A percentile compares a stretch with the other conserved stretches of the same genome.
These are phyloP conservation scores for Letharia columbiana DNA, from an alignment of 495 filamentous ascomycete species.

Conservation along the genomic window DNA sequence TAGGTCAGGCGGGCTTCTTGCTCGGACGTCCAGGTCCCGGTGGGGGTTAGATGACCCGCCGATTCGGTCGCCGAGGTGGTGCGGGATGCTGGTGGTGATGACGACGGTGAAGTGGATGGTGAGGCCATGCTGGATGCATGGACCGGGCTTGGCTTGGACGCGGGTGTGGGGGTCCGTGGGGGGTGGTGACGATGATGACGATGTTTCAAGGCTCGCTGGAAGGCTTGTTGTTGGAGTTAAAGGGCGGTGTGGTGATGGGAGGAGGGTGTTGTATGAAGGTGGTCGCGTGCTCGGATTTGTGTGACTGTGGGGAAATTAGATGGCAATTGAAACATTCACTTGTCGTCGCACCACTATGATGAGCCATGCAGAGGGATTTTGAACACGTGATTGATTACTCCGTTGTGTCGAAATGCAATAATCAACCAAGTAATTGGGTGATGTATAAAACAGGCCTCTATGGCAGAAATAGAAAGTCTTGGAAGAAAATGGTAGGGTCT, in stretches of 20 bases:
- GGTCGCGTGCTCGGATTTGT: conserved; percentile 8
- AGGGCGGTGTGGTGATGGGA: not conserved
- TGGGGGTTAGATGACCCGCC: conserved; percentile 1
- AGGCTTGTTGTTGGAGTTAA: not conserved
- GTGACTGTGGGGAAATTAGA: not conserved
- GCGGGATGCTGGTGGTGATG: not conserved
- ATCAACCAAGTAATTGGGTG: not conserved
- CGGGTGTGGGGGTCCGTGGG: not conserved
- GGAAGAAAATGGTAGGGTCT: not conserved
- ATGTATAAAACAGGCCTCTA: not conserved
- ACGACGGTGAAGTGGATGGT: not conserved
- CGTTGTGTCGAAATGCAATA: not conserved
- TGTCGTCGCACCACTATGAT: not conserved
- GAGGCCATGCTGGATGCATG: conserved; percentile 16
- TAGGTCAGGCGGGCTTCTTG: conserved; percentile 18
- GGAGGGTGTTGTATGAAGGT: not conserved
- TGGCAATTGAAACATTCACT: not conserved
- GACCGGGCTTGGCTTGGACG: not conserved
- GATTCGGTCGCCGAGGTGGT: not conserved
- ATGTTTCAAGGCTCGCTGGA: not conserved
- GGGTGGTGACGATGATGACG: not conserved
- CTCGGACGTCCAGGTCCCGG: conserved; percentile 12
- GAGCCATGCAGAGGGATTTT: not conserved
- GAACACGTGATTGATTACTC: not conserved
- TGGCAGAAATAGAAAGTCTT: not conserved